Evolutionary conservation across 306 rosid genomes (phyloP).

Genomic region (Medicago lupulina): DNA sequence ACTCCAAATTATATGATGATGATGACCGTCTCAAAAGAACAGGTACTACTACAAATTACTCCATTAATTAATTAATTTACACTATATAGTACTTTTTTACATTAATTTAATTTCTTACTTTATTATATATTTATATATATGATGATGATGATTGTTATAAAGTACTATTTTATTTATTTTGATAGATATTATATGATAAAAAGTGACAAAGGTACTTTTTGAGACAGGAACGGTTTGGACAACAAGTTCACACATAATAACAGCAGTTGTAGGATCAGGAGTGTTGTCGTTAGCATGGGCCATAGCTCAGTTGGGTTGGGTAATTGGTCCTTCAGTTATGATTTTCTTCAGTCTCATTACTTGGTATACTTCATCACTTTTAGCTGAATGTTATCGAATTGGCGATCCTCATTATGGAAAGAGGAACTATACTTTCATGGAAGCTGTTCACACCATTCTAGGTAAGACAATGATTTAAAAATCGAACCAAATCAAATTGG

Average conservation of each 20-base stretch:
- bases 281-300: slow-evolving; percentile 71
- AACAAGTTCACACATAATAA: slow-evolving; percentile 63
- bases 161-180: not conserved
- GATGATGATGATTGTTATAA: too few species aligned
- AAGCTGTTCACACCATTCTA: slow-evolving; percentile 54
- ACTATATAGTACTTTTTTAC: not conserved
- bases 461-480: slow-evolving; percentile 40
- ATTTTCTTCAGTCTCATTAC: slow-evolving; percentile 48
- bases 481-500: not conserved
- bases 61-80: too few species aligned
- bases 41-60: slow-evolving; percentile 39
- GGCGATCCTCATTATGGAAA: slow-evolving; percentile 45
- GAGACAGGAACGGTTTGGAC: slow-evolving; percentile 63
- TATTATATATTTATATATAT: too few species aligned
- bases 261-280: slow-evolving; percentile 70
- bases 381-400: slow-evolving; percentile 57
- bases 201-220: not conserved
- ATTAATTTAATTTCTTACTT: not conserved
- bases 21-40: slow-evolving; percentile 57
- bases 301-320: slow-evolving; percentile 66
- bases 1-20: slow-evolving; percentile 45
- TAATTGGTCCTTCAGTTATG: slow-evolving; percentile 55
- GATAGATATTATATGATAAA: not conserved
- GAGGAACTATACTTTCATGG: slow-evolving; percentile 58
- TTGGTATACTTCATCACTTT: slow-evolving; percentile 50